A percentile compares a stretch with the other conserved stretches of the same genome.
phyloP scores from a whole-genome alignment of 2,329 filamentous ascomycete genomes.

The Camillea tinctor region DNA sequence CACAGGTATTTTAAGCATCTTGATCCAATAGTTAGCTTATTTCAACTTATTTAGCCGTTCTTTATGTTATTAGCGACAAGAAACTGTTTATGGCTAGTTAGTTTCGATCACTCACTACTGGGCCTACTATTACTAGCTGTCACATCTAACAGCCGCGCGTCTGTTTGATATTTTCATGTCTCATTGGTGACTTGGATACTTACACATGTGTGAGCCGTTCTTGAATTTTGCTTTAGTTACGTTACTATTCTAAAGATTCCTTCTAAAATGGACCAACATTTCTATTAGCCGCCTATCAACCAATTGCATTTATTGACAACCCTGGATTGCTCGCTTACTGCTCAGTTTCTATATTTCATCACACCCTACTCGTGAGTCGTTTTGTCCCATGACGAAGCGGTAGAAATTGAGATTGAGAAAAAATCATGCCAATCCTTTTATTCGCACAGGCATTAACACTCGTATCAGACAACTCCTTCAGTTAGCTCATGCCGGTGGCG shows the following conservation, averaged over 20 bases:
- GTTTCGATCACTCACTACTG: slow-evolving; percentile 1
- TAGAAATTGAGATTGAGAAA: too few relatives aligned
- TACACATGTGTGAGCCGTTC: neutral
- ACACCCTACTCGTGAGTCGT: neutral
- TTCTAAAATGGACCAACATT: neutral
- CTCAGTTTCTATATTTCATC: neutral
- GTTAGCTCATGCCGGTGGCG: too few relatives aligned
- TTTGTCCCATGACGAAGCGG: neutral
- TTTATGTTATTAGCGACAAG: neutral
- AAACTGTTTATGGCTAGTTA: neutral
- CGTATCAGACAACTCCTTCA: neutral
- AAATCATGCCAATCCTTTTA: neutral
- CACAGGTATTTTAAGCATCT: neutral
- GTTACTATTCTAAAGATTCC: neutral
- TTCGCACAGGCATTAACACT: neutral
- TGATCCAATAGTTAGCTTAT: neutral
- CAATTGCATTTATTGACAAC: neutral
- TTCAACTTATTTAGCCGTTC: neutral
- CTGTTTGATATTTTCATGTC: slow-evolving; percentile 15
- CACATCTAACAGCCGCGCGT: slow-evolving; percentile 23
- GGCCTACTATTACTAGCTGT: slow-evolving; percentile 3
- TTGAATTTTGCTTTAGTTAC: neutral
- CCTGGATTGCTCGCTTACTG: neutral
- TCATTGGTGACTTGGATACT: slow-evolving; percentile 13
- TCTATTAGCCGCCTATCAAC: neutral